Percentiles rank a stretch among this genome's conserved stretches.
phyloP scores from a whole-genome alignment of 352 stramenopile genomes.

The Plasmopara viticola region DNA sequence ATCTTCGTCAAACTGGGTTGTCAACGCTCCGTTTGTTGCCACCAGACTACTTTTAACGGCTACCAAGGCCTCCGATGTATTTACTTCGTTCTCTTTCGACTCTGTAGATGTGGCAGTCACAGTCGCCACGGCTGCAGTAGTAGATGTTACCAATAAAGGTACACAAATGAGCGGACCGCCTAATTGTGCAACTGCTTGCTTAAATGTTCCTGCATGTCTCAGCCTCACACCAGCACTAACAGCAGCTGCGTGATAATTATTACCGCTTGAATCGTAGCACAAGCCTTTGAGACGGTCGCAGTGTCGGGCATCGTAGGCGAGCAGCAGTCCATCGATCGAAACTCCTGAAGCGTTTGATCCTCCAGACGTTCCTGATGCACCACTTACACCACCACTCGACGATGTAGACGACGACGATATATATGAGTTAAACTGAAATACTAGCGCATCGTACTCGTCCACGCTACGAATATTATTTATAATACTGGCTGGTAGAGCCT shows the following conservation, averaged over 20 bases:
- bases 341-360: conserved; percentile 20
- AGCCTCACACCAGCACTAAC: conserved; percentile 52
- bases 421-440: conserved; percentile 76
- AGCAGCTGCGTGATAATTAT: conserved; percentile 55
- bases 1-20: conserved; percentile 72
- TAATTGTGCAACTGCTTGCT: conserved; percentile 60
- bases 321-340: conserved; percentile 47
- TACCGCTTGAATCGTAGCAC: conserved; percentile 66
- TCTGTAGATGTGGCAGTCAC: conserved; percentile 15
- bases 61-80: conserved; percentile 2
- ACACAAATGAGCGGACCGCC: conserved; percentile 57
- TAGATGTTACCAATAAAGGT: conserved; percentile 52
- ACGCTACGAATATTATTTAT: conserved; percentile 63
- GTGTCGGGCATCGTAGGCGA: conserved; percentile 61
- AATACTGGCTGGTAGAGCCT: conserved; percentile 49
- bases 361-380: conserved; percentile 17
- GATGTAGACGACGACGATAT: conserved; percentile 64
- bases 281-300: conserved; percentile 54
- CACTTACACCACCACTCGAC: conserved; percentile 26
- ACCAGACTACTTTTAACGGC: conserved; percentile 8
- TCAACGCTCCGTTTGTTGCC: conserved; percentile 17
- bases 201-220: conserved; percentile 60
- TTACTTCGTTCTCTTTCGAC: conserved; percentile 7
- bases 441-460: conserved; percentile 65
- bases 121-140: conserved; percentile 28